Conservation (phyloP, 1,284 basidiomycete genomes). For the Ustilago bromivora region DNA sequence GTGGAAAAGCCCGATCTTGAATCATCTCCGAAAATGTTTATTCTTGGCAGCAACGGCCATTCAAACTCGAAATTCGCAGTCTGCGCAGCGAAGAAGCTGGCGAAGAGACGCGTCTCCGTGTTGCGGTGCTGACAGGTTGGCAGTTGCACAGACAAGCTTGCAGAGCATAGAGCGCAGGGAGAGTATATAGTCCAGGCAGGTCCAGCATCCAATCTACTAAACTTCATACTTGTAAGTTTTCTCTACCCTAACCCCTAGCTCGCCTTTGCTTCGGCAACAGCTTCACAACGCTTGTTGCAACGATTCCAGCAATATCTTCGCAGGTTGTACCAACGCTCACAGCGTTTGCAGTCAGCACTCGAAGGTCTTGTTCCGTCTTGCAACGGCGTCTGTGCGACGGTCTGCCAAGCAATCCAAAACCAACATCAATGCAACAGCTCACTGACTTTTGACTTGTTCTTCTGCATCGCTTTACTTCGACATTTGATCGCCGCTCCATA, state of each 20-base stretch:
- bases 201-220: neutral
- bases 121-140: neutral
- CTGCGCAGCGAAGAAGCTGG: no score
- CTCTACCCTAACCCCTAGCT: constrained; percentile 21
- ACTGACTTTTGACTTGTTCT: constrained; percentile 7
- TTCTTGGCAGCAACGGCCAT: constrained; percentile 14
- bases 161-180: neutral
- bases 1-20: neutral
- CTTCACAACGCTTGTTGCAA: neutral
- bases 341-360: neutral
- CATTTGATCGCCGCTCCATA: constrained; percentile 17
- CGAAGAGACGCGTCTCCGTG: constrained; percentile 6
- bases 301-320: neutral
- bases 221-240: constrained; percentile 52
- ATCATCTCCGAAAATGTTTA: no score
- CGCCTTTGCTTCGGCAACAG: constrained; percentile 1
- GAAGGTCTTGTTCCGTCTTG: neutral
- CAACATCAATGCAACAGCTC: neutral
- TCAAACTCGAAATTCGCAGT: constrained; percentile 37
- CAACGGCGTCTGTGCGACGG: neutral
- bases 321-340: neutral
- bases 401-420: neutral
- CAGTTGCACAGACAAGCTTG: constrained; percentile 17
- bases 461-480: constrained; percentile 5
- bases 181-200: constrained; percentile 26